Evolutionary conservation across 441 rosid species (phyloP), one percentile per base, ranked within the genome.

Genomic region (Mallotus repandus): DNA sequence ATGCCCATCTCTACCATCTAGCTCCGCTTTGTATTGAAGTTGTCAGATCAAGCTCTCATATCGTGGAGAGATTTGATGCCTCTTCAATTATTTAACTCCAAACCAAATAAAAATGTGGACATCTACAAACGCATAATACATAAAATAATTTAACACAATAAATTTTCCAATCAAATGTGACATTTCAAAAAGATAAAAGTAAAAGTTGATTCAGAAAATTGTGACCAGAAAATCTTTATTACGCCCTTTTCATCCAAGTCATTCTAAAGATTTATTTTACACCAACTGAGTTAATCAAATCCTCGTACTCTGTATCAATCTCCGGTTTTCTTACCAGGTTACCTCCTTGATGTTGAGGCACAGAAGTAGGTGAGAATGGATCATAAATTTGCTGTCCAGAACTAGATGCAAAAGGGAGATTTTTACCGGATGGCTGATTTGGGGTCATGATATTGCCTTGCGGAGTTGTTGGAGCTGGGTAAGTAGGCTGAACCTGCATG

Each of bases 311-410:
- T 0, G 83, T 86, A 75, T 92, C 89, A 64, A 80, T 80, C 71
- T 82, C 91, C 61, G 68, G 84, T 68, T 76, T 82, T 80, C 80
- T 73, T 19, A 66, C 70, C 7, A 50, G 13, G 70, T 71, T 79
- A 59, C 68, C 82, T 69, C 79, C 89, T 45, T 68, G 86, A 75
- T 76, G 86, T 16, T 81, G 87, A 76, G 85, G 74, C 72, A 71
- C 77, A 14, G 88, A 81, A 22, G 95, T 79, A 12, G 98, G 99
- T 16, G 94, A 91, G 70, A 96, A 96, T 29, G 98, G 99, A 77
- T 96, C 98, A 74, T 91, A 96, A 45, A 86, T 80, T 81, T 89
- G 98, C 52, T 75, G 92, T 21, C 86, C 78, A 11, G 76, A 78
- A 59, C 77, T 65, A 22, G 78, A 73, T 35, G 71, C 77, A n/a